Base-by-base conservation (phyloP, 1,284 basidiomycete genomes). In the Hemileia vastatrix region DNA sequence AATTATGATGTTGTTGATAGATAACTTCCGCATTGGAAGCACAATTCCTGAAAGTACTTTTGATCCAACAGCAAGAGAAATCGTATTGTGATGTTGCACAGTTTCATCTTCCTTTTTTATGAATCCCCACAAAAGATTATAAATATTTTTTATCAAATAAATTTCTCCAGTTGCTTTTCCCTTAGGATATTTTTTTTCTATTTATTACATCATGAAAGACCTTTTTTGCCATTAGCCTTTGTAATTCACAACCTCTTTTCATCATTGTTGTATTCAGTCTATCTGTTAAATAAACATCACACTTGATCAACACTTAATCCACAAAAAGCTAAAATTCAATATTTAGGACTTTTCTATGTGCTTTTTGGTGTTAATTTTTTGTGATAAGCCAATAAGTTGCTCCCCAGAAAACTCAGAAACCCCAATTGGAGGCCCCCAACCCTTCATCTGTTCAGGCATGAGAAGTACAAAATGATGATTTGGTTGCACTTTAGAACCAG, bases 401-500 rank as follows among this genome's bases (percentile, higher is more conserved):
- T 57, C 45, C 8, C 55, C 55, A 0, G 55, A 24, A 49, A 57
- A 57, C 45, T 57, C 44, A 9, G 55, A 27, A 24, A 57, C 31
- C 8, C 24, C 19, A 47, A 19, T 15, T 15, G 49, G 43, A 31
- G 45, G 55, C 9, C 55, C 55, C 55, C 55, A 57, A n/a, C 27
- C 15, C 45, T 32, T 48, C 4, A 57, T 23, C 24, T 32, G 45
- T 13, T 57, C 44, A 3, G 44, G 55, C 8, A 57, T 49, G 24
- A 32, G 55, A n/a, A 57, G 55, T 13, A 45, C 3, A 21, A 18
- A 57, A 48, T 57, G 55, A 33, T 57, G 55, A 43, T 49, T 57
- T 1, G 55, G 55, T 32, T 18, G 45, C 19, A 33, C 21, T 19
- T 57, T 48, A 8, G 33, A 27, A n/a, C 33, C 27, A 13, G n/a